Evolutionary conservation across 768 basidiomycete species (phyloP).

Genomic region (Leccinellum albellum): DNA sequence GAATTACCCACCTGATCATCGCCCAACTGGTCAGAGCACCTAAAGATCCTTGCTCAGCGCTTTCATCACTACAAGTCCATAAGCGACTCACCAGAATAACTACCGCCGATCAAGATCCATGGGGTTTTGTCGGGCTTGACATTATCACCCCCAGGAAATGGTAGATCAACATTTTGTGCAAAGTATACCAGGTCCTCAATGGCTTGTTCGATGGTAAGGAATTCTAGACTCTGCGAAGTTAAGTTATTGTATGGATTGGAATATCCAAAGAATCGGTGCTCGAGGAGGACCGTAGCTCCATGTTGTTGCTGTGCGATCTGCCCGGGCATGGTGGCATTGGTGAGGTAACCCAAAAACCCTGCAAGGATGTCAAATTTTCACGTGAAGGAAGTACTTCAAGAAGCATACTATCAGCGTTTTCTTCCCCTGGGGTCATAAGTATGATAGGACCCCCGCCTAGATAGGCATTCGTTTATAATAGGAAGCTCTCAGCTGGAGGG

Average conservation of each 20-base stretch:
- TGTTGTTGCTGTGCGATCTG: slow-evolving; percentile 62
- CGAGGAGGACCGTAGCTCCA: slow-evolving; percentile 59
- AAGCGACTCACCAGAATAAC: slow-evolving; percentile 33
- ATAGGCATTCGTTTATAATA: neutral
- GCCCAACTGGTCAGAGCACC: slow-evolving; percentile 56
- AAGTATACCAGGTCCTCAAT: slow-evolving; percentile 73
- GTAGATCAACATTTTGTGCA: slow-evolving; percentile 58
- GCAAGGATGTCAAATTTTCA: neutral
- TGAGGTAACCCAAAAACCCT: slow-evolving; percentile 50
- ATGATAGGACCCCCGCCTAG: slow-evolving; percentile 28
- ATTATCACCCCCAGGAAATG: slow-evolving; percentile 61
- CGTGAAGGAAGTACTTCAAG: neutral
- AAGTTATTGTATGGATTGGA: slow-evolving; percentile 68
- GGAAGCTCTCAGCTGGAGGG: neutral
- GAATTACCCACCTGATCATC: slow-evolving; percentile 55
- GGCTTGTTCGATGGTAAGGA: slow-evolving; percentile 71
- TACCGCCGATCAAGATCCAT: slow-evolving; percentile 42
- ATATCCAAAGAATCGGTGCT: slow-evolving; percentile 74
- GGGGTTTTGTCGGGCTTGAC: slow-evolving; percentile 51
- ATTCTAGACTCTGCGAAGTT: slow-evolving; percentile 49
- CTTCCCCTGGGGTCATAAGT: slow-evolving; percentile 58
- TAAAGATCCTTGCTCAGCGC: neutral
- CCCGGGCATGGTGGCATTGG: slow-evolving; percentile 61
- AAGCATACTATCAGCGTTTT: slow-evolving; percentile 41
- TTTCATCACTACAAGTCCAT: neutral